A percentile compares a stretch with the other conserved stretches of the same genome.
Conservation (phyloP, 78 protist species). For the Chrysochromulina parva region DNA sequence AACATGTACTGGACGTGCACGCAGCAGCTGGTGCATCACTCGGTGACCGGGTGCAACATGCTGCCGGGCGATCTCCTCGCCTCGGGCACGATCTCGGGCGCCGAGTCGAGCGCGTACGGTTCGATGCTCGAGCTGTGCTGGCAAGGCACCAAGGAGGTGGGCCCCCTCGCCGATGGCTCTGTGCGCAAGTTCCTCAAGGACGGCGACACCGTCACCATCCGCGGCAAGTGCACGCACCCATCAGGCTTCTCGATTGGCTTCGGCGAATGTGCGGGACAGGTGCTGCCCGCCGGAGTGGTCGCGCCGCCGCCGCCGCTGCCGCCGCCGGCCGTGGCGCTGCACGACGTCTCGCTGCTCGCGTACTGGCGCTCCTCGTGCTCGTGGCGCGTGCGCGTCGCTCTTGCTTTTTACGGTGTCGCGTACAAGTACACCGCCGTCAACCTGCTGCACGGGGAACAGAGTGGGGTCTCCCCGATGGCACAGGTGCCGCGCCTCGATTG, state of each 20-base stretch:
- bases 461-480: too few relatives aligned
- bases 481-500: too few relatives aligned
- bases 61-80: slow-evolving; percentile 87
- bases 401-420: too few relatives aligned
- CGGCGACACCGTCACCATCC: slow-evolving; percentile 76
- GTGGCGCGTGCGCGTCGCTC: too few relatives aligned
- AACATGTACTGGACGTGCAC: slow-evolving; percentile 82
- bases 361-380: too few relatives aligned
- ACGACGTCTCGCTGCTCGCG: too few relatives aligned
- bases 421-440: too few relatives aligned
- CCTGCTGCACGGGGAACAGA: too few relatives aligned
- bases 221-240: slow-evolving; percentile 68
- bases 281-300: too few relatives aligned
- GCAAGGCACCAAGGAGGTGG: slow-evolving; percentile 72
- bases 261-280: slow-evolving; percentile 70
- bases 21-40: slow-evolving; percentile 91
- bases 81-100: slow-evolving; percentile 92
- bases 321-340: too few relatives aligned
- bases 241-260: slow-evolving; percentile 85
- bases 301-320: too few relatives aligned
- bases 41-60: slow-evolving; percentile 84
- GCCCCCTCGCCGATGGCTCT: slow-evolving; percentile 45
- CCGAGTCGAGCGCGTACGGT: slow-evolving; percentile 54
- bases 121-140: slow-evolving; percentile 85
- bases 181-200: slow-evolving; percentile 77